These are phyloP conservation scores for Solanum neorickii DNA, from an alignment of 257 asterid species.

Conservation along the genomic window DNA sequence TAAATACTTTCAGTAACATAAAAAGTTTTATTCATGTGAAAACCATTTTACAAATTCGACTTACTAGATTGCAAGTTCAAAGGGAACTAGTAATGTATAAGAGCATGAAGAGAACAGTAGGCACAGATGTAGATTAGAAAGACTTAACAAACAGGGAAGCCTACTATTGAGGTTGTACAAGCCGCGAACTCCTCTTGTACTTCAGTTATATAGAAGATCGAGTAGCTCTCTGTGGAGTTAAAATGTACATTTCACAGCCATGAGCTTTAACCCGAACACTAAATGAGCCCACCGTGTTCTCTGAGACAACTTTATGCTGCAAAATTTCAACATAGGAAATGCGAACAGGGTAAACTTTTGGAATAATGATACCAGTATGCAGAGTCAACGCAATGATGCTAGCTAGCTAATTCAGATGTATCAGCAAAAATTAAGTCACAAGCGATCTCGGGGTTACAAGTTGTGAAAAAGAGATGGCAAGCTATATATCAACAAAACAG, in stretches of 20 bases:
- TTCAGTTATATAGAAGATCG: conserved; percentile 16
- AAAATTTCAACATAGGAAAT: neutral
- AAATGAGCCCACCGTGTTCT: conserved; percentile 35
- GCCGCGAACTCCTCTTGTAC: neutral
- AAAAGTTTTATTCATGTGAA: neutral
- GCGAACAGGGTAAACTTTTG: neutral
- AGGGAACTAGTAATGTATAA: neutral
- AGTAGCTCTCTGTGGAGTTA: conserved; percentile 26
- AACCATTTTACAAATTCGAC: neutral
- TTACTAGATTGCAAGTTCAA: neutral
- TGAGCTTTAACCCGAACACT: conserved; percentile 54
- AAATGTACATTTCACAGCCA: conserved; percentile 60
- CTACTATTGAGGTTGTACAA: neutral
- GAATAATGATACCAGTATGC: neutral
- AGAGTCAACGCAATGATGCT: neutral
- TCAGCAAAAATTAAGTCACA: neutral
- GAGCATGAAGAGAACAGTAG: neutral
- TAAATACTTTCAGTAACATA: neutral
- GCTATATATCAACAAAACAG: neutral
- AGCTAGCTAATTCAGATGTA: neutral
- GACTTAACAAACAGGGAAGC: neutral
- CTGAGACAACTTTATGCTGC: conserved; percentile 65
- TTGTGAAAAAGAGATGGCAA: neutral
- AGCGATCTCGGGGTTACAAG: neutral
- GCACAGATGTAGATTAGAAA: neutral